Base-by-base conservation (phyloP, 768 basidiomycete species). In the Serendipita sp. region DNA sequence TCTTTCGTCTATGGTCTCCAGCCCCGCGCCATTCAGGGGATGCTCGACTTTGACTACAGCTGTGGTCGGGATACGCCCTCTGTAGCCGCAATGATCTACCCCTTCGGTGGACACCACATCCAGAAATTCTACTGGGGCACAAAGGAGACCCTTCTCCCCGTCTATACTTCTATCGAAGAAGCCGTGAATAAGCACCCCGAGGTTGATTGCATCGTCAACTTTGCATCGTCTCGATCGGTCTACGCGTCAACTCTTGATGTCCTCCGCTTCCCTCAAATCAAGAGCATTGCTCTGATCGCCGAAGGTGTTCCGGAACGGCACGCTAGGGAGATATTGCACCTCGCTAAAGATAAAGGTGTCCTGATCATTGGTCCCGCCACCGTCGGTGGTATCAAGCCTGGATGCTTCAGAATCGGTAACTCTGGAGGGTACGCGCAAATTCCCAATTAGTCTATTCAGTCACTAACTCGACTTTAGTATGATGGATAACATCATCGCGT, bases 121-220 rank as follows among this genome's bases (percentile, higher is more conserved):
- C 96, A 99, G 79, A 99, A 99, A 80, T 97, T 99, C 84, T 98
- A 99, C 83, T 98, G 96, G 96, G 96, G 96, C 65, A 98, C 96
- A 45, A 92, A 91, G 79, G 96, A 98, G 81, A 95, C 95, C 2
- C 86, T 99, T 56, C 85, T 99, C 44, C 96, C 96, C 62, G 95
- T 99, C 47, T 99, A 96, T 80, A 95, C 94, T 18, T 84, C 84
- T 64, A 81, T 96, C 69, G 83, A 83, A 64, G 95, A 97, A 72
- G 95, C 95, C 13, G 84, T 88, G 69, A 80, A 83, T 76, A 99
- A 97, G 80, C 95, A 97, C 78, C 83, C 88, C 34, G 95, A 99
- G 70, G 94, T 89, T 66, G 95, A 98, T 72, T 92, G 95, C 64
- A 86, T 97, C 36, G 95, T 98, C 73, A 99, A 98, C 88, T 99